Conservation (phyloP, 2,329 filamentous ascomycete genomes). For the Alternaria tenuissima region DNA sequence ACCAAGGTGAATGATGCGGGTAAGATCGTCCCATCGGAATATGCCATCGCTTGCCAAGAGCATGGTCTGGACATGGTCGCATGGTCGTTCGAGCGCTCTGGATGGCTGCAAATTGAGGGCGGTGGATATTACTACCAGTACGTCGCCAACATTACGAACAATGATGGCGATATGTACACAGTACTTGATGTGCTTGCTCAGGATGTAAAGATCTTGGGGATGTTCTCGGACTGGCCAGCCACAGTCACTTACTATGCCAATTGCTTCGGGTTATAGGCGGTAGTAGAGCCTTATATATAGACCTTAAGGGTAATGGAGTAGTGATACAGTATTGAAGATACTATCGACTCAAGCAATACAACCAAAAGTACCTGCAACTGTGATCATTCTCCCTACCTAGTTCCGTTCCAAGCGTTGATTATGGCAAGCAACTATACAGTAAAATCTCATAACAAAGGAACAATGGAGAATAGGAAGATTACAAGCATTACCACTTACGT, state of each 20-base stretch:
- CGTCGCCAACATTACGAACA: conserved; percentile 60
- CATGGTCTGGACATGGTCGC: conserved; percentile 71
- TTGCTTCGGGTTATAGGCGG: conserved; percentile 62
- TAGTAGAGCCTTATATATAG: not conserved
- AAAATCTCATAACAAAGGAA: too few species aligned
- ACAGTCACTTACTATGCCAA: conserved; percentile 77
- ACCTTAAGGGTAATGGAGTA: not conserved
- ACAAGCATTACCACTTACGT: too few species aligned
- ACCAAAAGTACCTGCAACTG: not conserved
- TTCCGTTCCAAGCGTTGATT: too few species aligned
- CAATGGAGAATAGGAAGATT: too few species aligned
- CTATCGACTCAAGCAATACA: not conserved
- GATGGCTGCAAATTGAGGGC: conserved; percentile 63
- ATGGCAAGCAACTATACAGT: too few species aligned
- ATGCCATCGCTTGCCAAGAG: conserved; percentile 67
- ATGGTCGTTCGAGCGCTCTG: conserved; percentile 74
- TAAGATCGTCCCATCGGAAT: conserved; percentile 69
- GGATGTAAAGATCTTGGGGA: conserved; percentile 66
- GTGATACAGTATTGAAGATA: not conserved
- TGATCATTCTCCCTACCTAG: not conserved
- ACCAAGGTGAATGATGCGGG: conserved; percentile 59
- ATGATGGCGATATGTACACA: conserved; percentile 71
- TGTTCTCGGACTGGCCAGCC: conserved; percentile 75
- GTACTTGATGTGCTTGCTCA: conserved; percentile 70
- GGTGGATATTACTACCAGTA: conserved; percentile 53